Base-by-base conservation (phyloP, 495 filamentous ascomycete species). In the Aspergillus sclerotioniger region DNA sequence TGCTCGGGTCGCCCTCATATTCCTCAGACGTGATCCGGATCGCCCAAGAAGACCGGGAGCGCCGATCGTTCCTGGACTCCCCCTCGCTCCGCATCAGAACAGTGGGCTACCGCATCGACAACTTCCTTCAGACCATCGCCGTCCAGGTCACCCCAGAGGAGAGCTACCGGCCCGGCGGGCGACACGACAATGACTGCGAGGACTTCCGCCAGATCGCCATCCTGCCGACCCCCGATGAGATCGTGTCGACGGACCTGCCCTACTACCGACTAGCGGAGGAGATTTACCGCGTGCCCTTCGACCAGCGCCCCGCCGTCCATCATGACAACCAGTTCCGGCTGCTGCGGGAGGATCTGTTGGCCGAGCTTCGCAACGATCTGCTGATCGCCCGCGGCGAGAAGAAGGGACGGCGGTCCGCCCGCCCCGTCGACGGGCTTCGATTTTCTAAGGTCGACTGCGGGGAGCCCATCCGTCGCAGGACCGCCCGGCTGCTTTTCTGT, bases 291-390 rank as follows among this genome's bases (percentile, higher is more conserved):
- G 5, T 39, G 35, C 35, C 58, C 0, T 16, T 33, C 6, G 67
- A 73, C 3, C 60, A 67, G 10, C 82, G 87, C 0, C 59, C 78
- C 0, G 67, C 65, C 0, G 69, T 74, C 0, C 87, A 91, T 66
- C 59, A 90, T 0, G 90, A 91, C 64, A 91, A 90, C 61, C 88
- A 92, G 54, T 95, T 91, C 62, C 87, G 90, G 0, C 80, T 93
- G 2, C 70, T 90, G 3, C 72, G 90, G 5, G 88, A 93, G 59
- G 90, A 93, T 56, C 85, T 92, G 81, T 69, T 91, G 0, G 80
- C 72, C 0, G 87, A 87, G 52, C 68, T 92, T 8, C 80, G 85
- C 0, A 82, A 87, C 13, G 87, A 86, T 41, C 45, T 87, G 0
- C 78, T 82, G 49, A 67, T 76, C 19, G 76, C 76, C 3, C 60